Conservation (phyloP, 1,284 basidiomycete species). For the Prillingera fragicola region DNA sequence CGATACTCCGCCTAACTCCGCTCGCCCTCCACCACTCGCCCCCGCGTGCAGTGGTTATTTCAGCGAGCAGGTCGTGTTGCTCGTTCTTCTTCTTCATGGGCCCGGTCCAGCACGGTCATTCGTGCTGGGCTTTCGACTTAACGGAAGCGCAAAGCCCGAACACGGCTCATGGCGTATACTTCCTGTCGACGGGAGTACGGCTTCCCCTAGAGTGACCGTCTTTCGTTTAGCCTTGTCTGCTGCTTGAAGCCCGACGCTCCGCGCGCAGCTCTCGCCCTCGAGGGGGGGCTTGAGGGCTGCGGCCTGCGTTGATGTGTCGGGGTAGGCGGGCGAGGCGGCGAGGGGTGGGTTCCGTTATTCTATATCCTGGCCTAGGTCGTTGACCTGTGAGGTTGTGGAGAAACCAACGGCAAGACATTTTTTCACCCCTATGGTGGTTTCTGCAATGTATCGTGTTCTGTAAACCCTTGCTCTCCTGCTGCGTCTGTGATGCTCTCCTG, state of each 20-base stretch:
- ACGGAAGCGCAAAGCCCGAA: constrained; percentile 17
- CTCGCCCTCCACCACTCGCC: too few relatives aligned
- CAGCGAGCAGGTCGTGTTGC: too few relatives aligned
- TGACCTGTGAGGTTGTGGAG: constrained; percentile 26
- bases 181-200: constrained; percentile 27
- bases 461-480: neutral
- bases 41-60: too few relatives aligned
- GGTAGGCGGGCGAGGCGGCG: neutral
- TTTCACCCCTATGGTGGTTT: neutral
- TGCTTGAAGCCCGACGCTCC: constrained; percentile 11
- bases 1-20: too few relatives aligned
- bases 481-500: neutral
- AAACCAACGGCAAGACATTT: constrained; percentile 26
- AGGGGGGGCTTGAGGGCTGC: neutral
- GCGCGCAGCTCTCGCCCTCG: neutral
- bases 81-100: constrained; percentile 13
- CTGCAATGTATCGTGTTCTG: neutral
- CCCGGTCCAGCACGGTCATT: constrained; percentile 14
- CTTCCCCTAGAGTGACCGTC: constrained; percentile 18
- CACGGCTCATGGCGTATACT: constrained; percentile 11
- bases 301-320: constrained; percentile 14
- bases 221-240: neutral
- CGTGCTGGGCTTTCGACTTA: constrained; percentile 12
- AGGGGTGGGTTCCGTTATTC: constrained; percentile 20
- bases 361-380: constrained; percentile 29